Base-by-base conservation (phyloP, 495 filamentous ascomycete species). In the Umbilicaria muhlenbergii region DNA sequence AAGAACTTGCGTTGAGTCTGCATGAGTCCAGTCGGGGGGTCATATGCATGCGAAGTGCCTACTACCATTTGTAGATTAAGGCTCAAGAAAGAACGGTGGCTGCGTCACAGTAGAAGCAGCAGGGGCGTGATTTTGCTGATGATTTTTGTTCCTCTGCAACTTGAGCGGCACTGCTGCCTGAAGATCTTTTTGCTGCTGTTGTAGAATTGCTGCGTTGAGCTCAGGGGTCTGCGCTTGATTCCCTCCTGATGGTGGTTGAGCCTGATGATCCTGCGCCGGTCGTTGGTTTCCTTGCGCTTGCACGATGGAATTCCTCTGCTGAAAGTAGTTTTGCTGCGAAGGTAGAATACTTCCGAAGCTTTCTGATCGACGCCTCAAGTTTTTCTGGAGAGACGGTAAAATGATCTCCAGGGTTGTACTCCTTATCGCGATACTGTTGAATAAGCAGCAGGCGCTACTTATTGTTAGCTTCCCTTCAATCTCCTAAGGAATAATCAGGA, bases 11-110 rank as follows among this genome's bases (percentile, higher is more conserved):
- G 67, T 43, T 81, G 73, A 46, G 76, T 64, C 11, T 63, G 64
- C 3, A 64, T 64, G 36, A 73, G 61, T 38, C 60, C 59, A 6
- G 60, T 61, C 6, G 69, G 61, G n/a, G n/a, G n/a, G 11, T 62
- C 65, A 49, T 70, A 72, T 10, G 57, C 57, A 43, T 67, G 68
- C 11, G 85, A 81, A 17, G 78, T 68, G n/a, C n/a, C n/a, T n/a
- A n/a, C n/a, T n/a, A 5, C 83, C 81, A 37, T 80, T 68, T 14
- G 83, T 84, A 31, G 85, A 84, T 34, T 80, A 72, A 5, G 71
- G 69, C 15, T 76, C 78, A 47, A 88, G 71, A 36, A 69, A 69
- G 55, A 83, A 83, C 0, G 79, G 75, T 33, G 77, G 68, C 34
- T 81, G 72, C 0, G 75, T 57, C 0, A 75, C 67, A 0, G 73